These are phyloP conservation scores for Petunia hybrid DNA, from an alignment of 305 asterid species.

Conservation along the genomic window DNA sequence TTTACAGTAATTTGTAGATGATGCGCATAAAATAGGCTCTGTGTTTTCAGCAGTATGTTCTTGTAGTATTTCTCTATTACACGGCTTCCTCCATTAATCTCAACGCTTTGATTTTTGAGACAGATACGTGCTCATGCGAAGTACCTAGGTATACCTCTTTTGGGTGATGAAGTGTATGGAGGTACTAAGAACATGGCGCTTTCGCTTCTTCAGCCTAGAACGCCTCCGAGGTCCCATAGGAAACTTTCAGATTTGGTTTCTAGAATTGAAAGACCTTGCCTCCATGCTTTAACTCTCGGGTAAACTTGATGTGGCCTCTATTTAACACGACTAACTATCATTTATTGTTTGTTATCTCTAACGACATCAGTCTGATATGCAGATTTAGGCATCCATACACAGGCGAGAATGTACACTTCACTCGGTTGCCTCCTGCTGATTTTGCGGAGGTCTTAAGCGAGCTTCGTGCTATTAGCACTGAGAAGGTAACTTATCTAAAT, in stretches of 20 bases:
- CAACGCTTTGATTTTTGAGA: not conserved
- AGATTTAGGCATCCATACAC: conserved; percentile 85
- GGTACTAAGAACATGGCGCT: conserved; percentile 87
- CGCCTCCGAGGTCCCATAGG: conserved; percentile 49
- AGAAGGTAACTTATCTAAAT: conserved; percentile 52
- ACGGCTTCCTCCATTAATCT: not conserved
- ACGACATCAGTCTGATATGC: not conserved
- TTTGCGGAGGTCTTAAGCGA: conserved; percentile 66
- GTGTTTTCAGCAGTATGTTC: not conserved
- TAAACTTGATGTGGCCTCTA: conserved; percentile 35
- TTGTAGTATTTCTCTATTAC: not conserved
- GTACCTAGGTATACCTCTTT: conserved; percentile 80
- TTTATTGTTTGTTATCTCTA: not conserved
- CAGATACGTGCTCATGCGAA: conserved; percentile 98
- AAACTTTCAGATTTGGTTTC: conserved; percentile 59
- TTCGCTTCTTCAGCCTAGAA: conserved; percentile 77
- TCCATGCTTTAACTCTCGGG: conserved; percentile 94
- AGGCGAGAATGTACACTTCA: conserved; percentile 64
- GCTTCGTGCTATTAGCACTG: conserved; percentile 62
- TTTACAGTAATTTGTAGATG: not conserved
- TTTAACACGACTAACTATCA: not conserved
- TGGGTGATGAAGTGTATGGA: conserved; percentile 95
- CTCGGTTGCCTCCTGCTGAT: conserved; percentile 82
- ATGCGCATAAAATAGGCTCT: not conserved
- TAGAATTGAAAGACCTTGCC: conserved; percentile 82